Evolutionary conservation across 192 early-diverging fungal species (phyloP), one percentile per base, ranked within the genome.

Genomic region (Diversispora eburnea): DNA sequence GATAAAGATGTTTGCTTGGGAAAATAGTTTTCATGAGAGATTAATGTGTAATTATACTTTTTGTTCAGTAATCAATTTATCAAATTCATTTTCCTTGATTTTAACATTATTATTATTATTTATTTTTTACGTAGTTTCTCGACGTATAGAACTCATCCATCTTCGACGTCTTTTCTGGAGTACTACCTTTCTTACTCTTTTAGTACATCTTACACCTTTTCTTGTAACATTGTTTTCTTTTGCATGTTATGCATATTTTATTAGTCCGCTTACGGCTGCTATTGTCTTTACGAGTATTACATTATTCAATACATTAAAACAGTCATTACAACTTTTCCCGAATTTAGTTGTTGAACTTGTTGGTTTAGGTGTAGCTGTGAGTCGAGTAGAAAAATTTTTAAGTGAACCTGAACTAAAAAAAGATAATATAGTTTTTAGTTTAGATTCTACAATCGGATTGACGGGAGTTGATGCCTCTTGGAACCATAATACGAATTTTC

Each of bases 1-100:
- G 68, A 90, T 96, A 73, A 99, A 98, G 78, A 85, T 95, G 57
- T 90, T 93, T 73, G 90, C 87, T 42, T 92, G 91, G 88, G 90
- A 94, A 74, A 68, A 83, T 56, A 87, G 81, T 39, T 92, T 96
- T 77, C 76, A 91, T 52, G 81, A 86, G 54, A 82, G 85, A 41
- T 88, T 97, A 57, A 82, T 87, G 70, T 86, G 78, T 67, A 81
- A 79, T 73, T 85, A 82, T 2, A 78, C 79, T 77, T 76, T 70
- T 47, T 22, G 17, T 61, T 61, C 4, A 3, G 17, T 48, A 43
- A 43, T 66, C 19, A 19, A 59, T 69, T 70, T 52, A 41, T 17
- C 25, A 33, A 33, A 33, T 33, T 33, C 25, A 33, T 33, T 33
- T 45, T 45, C 17, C 19, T 15, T n/a, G 25, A 45, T 64, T 12